Conservation (phyloP, 2,329 filamentous ascomycete species). For the Rutstroemia sp. region DNA sequence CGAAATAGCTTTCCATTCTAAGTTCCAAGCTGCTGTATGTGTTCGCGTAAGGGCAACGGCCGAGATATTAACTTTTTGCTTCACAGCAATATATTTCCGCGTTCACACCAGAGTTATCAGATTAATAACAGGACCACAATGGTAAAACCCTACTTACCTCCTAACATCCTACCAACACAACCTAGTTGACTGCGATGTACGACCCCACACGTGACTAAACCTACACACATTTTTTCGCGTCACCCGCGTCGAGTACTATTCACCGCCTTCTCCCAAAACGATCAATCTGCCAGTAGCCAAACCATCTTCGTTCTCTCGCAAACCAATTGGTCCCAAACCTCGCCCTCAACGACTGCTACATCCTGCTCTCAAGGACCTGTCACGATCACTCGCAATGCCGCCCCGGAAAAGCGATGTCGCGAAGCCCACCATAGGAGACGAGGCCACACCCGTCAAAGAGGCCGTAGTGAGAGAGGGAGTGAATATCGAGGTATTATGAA, state of each 20-base stretch:
- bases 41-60: no score
- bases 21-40: no score
- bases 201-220: neutral
- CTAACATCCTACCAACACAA: neutral
- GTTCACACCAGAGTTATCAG: no score
- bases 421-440: constrained; percentile 38
- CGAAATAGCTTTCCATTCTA: neutral
- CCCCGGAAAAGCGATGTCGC: constrained; percentile 49
- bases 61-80: no score
- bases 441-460: constrained; percentile 27
- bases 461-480: constrained; percentile 22
- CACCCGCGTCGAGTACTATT: neutral
- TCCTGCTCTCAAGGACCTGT: neutral
- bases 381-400: constrained; percentile 37
- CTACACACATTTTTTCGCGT: neutral
- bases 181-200: neutral
- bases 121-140: no score
- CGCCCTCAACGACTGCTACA: neutral
- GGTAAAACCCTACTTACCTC: no score
- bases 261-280: constrained; percentile 4
- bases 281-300: neutral
- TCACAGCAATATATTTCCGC: no score
- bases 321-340: constrained; percentile 1
- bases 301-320: neutral
- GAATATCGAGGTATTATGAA: constrained; percentile 43